Evolutionary conservation across 306 rosid genomes (phyloP), one percentile per base, ranked within the genome.

Genomic region (Senna tora): DNA sequence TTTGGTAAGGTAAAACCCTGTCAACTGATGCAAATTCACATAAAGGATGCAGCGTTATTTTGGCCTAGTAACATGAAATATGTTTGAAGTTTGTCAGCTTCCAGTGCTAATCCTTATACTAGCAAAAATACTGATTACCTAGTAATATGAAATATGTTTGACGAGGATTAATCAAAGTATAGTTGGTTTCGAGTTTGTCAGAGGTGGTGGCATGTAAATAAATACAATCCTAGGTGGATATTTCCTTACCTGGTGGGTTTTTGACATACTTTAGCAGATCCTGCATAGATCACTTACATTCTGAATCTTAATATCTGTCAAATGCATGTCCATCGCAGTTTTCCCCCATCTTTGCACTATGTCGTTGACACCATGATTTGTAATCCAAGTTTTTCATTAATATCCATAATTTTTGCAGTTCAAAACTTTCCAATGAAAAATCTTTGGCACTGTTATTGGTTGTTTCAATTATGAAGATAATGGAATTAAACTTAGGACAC

Each of bases 391-490:
- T 51, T 20, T 3, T 61, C 32, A 39, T 38, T 61, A 19, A 17
- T 17, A 61, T 34, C 25, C 8, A 21, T 45, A 17, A 38, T 9
- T 9, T 9, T 16, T 39, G 9, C 39, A 74, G 28, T 70, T 14
- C 6, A 2, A 34, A 21, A 39, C 59, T 5, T 15, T 38, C 4
- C 6, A 17, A 16, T 47, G 13, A 42, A 14, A 46, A 12, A 8
- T 43, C 53, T n/a, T 51, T 12, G 22, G 5, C 20, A 6, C 39
- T 64, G 52, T 33, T 62, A 42, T 13, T 53, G 6, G 56, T 49
- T 69, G 9, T 71, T 77, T 62, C 51, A 34, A 78, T 45, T 22
- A 22, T 55, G 68, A 28, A 63, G 51, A 53, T 51, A 19, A 8
- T 38, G 28, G 51, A 30, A 38, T 49, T 28, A 32, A 69, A 74